Conservation (phyloP, 2,329 filamentous ascomycete genomes). For the Chalaropsis thielavioides region DNA sequence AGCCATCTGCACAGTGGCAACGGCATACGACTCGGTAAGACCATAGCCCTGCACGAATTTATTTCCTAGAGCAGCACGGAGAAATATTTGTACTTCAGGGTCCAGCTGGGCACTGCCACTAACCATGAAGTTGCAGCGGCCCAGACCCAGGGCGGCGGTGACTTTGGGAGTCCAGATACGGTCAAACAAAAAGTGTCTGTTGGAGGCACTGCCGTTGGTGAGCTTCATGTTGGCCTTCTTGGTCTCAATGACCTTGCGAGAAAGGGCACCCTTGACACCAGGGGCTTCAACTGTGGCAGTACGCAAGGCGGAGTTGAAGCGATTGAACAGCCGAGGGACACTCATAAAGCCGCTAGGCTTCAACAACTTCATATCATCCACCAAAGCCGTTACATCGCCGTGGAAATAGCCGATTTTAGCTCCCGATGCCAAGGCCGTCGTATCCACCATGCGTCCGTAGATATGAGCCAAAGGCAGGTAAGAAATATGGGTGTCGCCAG, state of each 20-base stretch:
- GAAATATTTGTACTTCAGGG: slow-evolving; percentile 73
- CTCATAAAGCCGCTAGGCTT: slow-evolving; percentile 72
- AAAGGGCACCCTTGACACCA: slow-evolving; percentile 68
- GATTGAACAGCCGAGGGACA: slow-evolving; percentile 82
- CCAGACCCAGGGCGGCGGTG: slow-evolving; percentile 63
- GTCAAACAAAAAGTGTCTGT: slow-evolving; percentile 65
- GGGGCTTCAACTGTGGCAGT: slow-evolving; percentile 62
- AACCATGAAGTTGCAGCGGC: slow-evolving; percentile 57
- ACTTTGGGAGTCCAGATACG: slow-evolving; percentile 88
- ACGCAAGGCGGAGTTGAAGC: slow-evolving; percentile 73
- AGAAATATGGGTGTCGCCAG: slow-evolving; percentile 55
- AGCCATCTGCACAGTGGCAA: slow-evolving; percentile 51
- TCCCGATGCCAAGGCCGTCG: slow-evolving; percentile 56
- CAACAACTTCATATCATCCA: slow-evolving; percentile 82
- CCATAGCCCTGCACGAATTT: slow-evolving; percentile 80
- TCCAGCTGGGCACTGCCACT: slow-evolving; percentile 86
- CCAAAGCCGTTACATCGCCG: slow-evolving; percentile 70
- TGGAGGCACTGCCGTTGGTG: slow-evolving; percentile 57
- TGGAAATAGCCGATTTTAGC: slow-evolving; percentile 81
- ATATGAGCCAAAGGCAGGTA: slow-evolving; percentile 94
- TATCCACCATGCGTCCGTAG: slow-evolving; percentile 73
- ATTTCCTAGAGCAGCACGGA: slow-evolving; percentile 68
- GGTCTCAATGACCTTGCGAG: slow-evolving; percentile 60
- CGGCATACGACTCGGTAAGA: slow-evolving; percentile 83
- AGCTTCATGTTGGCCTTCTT: slow-evolving; percentile 70